Percentiles rank a stretch among this genome's conserved stretches.
Evolutionary conservation across 768 basidiomycete genomes (phyloP).

Genomic region (Kwoniella sp.): DNA sequence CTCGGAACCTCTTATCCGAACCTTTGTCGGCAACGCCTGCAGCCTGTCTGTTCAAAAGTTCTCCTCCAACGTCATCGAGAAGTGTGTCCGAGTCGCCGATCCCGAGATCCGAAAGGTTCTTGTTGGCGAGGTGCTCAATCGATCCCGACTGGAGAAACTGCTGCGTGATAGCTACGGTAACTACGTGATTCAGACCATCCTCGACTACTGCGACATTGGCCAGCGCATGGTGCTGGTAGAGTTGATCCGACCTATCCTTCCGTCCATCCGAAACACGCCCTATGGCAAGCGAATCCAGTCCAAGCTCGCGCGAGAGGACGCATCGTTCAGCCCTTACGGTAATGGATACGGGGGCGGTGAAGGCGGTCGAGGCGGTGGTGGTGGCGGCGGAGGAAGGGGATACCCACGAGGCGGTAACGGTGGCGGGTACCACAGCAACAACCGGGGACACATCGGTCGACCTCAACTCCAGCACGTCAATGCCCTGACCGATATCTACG

Average conservation of each 20-base stretch:
- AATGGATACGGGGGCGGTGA: conserved; percentile 14
- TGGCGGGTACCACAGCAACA: conserved; percentile 18
- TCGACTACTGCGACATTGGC: conserved; percentile 93
- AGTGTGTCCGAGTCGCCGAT: conserved; percentile 92
- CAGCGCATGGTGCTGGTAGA: conserved; percentile 88
- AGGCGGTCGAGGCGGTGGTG: conserved; percentile 25
- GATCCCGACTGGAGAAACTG: conserved; percentile 88
- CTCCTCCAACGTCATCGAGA: conserved; percentile 98
- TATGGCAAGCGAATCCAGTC: conserved; percentile 99
- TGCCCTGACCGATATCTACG: conserved; percentile 50
- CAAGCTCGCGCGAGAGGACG: conserved; percentile 91
- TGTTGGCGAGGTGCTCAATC: conserved; percentile 91
- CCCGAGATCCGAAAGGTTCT: conserved; percentile 88
- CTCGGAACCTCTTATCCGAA: conserved; percentile 94
- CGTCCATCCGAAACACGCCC: conserved; percentile 96
- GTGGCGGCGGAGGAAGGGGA: conserved; percentile 30
- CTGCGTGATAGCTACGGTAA: conserved; percentile 94
- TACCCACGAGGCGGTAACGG: conserved; percentile 23
- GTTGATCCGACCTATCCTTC: conserved; percentile 95
- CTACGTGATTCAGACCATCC: conserved; percentile 92
- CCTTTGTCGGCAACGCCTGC: conserved; percentile 96
- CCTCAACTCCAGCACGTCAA: conserved; percentile 50
- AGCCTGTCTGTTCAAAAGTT: conserved; percentile 98
- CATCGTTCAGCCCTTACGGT: conserved; percentile 49
- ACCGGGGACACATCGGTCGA: conserved; percentile 44